Evolutionary conservation across 805 yeast genomes (phyloP), one percentile per base, ranked within the genome.

Genomic region (Groenewaldozyma tartarivorans): DNA sequence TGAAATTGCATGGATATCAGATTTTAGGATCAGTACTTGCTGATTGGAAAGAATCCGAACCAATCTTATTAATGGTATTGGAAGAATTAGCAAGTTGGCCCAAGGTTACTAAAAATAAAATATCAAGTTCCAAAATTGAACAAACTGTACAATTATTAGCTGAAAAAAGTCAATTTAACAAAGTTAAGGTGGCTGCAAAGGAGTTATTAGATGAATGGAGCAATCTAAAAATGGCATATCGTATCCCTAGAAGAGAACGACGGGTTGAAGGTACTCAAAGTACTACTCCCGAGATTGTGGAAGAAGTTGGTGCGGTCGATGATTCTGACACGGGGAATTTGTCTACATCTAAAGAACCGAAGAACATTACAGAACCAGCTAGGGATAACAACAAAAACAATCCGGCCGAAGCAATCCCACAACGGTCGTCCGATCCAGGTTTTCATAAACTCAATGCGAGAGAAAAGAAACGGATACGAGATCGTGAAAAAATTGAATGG

Each of bases 1-100:
- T 85, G 52, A 72, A 79, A 45, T 69, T 86, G 54, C 98, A 88
- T 58, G 98, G 97, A 9, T 83, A 86, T 60, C 79, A 79, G 54
- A 78, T 92, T 16, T 66, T 88, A 39, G 74, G 82, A 13, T 72
- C 77, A 11, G 62, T 84, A 4, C 55, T 87, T 39, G 56, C 58
- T 39, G 57, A 66, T 18, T 69, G 66, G 53, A 49, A 47, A 2
- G 52, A 55, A 9, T 69, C 70, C 42, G 67, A 62, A 30, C 30
- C 19, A 64, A 55, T 80, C 35, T 63, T 73, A 4, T 46, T 52
- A 3, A 59, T 67, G 50, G 69, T 84, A 15, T 62, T 90, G 35
- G 68, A 66, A 35, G 72, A 86, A 17, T 66, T 92, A 40, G 47
- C 58, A 20, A 53, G 54, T n/a, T 77, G 87, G 79, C 90, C 88